Conservation (phyloP, 306 rosid species). For the Trichosanthes truncata region DNA sequence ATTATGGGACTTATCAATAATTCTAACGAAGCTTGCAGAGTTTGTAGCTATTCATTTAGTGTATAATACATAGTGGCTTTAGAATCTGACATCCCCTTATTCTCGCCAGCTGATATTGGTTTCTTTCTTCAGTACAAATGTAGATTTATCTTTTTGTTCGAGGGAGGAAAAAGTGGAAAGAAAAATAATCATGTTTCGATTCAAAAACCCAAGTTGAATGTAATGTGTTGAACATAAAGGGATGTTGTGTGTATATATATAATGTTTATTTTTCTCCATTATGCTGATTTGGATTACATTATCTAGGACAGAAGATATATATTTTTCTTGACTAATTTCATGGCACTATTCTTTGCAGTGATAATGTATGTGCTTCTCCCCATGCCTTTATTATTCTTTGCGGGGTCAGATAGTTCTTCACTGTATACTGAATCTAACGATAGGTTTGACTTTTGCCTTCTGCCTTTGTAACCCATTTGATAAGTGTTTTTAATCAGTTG, state of each 20-base stretch:
- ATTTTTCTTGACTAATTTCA: neutral
- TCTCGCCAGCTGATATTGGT: neutral
- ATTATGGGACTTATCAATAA: neutral
- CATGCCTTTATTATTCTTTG: conserved; percentile 70
- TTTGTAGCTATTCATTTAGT: neutral
- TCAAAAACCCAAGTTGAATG: neutral
- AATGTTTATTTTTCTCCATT: neutral
- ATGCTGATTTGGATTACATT: neutral
- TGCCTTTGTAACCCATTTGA: neutral
- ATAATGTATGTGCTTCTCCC: conserved; percentile 79
- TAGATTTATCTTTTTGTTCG: neutral
- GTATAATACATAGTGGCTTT: neutral
- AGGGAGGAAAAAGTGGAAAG: neutral
- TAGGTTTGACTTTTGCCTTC: conserved; percentile 7
- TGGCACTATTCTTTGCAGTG: conserved; percentile 42
- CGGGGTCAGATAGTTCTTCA: conserved; percentile 49
- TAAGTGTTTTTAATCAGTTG: neutral
- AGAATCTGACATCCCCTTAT: neutral
- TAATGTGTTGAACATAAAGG: neutral
- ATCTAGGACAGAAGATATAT: neutral
- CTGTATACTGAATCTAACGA: conserved; percentile 41
- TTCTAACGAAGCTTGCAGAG: neutral
- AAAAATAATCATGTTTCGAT: neutral
- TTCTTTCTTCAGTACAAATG: neutral
- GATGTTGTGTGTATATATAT: neutral